Evolutionary conservation across 2,329 filamentous ascomycete species (phyloP), one percentile per base, ranked within the genome.

Genomic region (Colletotrichum sp.): DNA sequence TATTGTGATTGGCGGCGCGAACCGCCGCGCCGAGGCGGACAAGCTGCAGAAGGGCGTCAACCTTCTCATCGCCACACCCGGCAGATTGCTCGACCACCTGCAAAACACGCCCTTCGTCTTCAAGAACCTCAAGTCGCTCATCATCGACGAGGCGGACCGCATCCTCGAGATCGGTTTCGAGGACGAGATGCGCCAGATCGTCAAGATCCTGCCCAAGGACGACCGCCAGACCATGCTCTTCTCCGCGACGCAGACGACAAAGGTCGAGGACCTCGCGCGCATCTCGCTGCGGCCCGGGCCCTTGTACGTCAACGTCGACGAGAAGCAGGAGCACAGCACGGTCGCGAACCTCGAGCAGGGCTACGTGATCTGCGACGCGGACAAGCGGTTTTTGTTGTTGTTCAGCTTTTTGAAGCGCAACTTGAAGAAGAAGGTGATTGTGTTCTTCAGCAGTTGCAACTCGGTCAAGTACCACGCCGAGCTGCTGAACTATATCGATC

Each of bases 141-240:
- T 99, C 79, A 98, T 99, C 79, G 97, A 99, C 81, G 97, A 99
- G 87, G 97, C 97, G 21, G 97, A 99, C 84, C 93, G 97, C 64
- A 98, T 99, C 78, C 88, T 99, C 60, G 97, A 99, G 87, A 95
- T 98, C 77, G 96, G 97, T 81, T 99, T 99, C 89, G 97, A 99
- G 85, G 97, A 99, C 82, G 97, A 99, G 87, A 98, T 99, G 95
- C 91, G 95, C 78, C 94, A 98, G 84, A 98, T 99, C 80, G 93
- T 99, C 85, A 98, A 98, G 89, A 97, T 99, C 71, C 88, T 99
- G 21, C 95, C 96, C 63, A 94, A 94, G 79, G 93, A 98, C 74
- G 92, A 96, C 79, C 90, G 97, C 76, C 96, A 99, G 86, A 98
- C 96, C 0, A 97, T 98, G 93, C 91, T 99, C n/a, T 99, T 99